phyloP scores from a whole-genome alignment of 352 stramenopile genomes.

The Pythium folliculosum region DNA sequence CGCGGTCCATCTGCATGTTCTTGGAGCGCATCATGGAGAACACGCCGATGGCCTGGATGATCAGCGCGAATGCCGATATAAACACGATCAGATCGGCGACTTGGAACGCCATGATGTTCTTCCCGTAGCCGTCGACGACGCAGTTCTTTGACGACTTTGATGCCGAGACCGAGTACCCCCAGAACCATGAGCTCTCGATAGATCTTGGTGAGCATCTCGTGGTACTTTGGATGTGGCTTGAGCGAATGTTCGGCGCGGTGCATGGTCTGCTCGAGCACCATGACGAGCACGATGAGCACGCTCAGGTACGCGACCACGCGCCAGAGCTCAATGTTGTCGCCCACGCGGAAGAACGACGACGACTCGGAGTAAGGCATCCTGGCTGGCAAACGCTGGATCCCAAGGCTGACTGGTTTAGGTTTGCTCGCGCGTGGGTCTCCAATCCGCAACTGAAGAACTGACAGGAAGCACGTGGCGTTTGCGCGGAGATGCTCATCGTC shows the following conservation, averaged over 20 bases:
- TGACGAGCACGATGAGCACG: slow-evolving; percentile 46
- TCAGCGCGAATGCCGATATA: slow-evolving; percentile 32
- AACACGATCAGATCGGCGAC: slow-evolving; percentile 41
- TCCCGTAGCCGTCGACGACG: slow-evolving; percentile 16
- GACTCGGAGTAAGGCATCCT: slow-evolving; percentile 4
- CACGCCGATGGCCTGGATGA: slow-evolving; percentile 34
- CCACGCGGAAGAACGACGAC: slow-evolving; percentile 53
- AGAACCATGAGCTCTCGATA: slow-evolving; percentile 34
- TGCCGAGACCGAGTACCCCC: slow-evolving; percentile 33
- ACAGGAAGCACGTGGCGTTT: too few species aligned
- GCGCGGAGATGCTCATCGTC: too few species aligned
- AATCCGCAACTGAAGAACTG: too few species aligned
- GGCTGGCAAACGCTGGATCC: too few species aligned
- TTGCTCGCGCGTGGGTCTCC: too few species aligned
- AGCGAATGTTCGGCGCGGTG: slow-evolving; percentile 53
- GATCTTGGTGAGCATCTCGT: slow-evolving; percentile 62
- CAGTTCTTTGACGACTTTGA: slow-evolving; percentile 37
- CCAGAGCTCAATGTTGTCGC: slow-evolving; percentile 56
- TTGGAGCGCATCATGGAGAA: slow-evolving; percentile 30
- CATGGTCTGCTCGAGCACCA: slow-evolving; percentile 51
- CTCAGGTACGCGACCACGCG: slow-evolving; percentile 47
- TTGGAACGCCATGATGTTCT: slow-evolving; percentile 36
- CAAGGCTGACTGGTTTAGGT: too few species aligned
- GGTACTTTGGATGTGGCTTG: slow-evolving; percentile 53
- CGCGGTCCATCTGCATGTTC: slow-evolving; percentile 30